Evolutionary conservation across 768 basidiomycete genomes (phyloP).

Genomic region (Leccinum barrowsii): DNA sequence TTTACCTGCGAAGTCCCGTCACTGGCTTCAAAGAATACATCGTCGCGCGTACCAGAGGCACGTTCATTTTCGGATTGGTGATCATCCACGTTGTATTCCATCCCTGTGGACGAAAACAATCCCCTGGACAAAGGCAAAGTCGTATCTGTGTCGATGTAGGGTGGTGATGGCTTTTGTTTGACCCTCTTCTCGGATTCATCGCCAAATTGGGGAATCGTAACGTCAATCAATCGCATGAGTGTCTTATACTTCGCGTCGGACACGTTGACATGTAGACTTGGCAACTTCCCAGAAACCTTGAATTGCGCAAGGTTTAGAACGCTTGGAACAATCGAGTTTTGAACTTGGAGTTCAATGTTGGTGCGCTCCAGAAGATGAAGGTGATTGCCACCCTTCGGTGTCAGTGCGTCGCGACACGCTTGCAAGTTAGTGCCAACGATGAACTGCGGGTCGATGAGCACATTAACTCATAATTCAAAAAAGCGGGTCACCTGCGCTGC

Average conservation of each 20-base stretch:
- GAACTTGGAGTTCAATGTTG: slow-evolving; percentile 83
- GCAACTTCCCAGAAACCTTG: slow-evolving; percentile 87
- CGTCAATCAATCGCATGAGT: slow-evolving; percentile 88
- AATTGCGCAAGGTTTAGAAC: slow-evolving; percentile 80
- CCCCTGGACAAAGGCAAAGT: slow-evolving; percentile 51
- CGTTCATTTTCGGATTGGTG: slow-evolving; percentile 45
- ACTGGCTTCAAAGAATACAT: slow-evolving; percentile 70
- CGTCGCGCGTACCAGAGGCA: slow-evolving; percentile 41
- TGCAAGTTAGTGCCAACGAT: slow-evolving; percentile 83
- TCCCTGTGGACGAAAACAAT: slow-evolving; percentile 50
- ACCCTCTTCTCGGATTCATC: slow-evolving; percentile 33
- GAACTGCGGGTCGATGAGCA: slow-evolving; percentile 50
- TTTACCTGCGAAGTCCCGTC: slow-evolving; percentile 57
- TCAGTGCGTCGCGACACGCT: slow-evolving; percentile 77
- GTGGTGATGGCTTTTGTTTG: slow-evolving; percentile 17
- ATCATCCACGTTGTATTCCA: slow-evolving; percentile 71
- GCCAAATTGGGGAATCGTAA: slow-evolving; percentile 82
- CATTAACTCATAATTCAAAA: neutral
- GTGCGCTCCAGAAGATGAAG: slow-evolving; percentile 91
- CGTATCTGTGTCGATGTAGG: slow-evolving; percentile 25
- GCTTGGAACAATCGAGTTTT: slow-evolving; percentile 89
- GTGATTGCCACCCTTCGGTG: slow-evolving; percentile 48
- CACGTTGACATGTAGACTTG: slow-evolving; percentile 83
- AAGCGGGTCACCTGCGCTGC: slow-evolving; percentile 74
- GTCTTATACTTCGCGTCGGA: slow-evolving; percentile 90